phyloP scores from a whole-genome alignment of 2,329 filamentous ascomycete species.

The Epichloe aotearoae region DNA sequence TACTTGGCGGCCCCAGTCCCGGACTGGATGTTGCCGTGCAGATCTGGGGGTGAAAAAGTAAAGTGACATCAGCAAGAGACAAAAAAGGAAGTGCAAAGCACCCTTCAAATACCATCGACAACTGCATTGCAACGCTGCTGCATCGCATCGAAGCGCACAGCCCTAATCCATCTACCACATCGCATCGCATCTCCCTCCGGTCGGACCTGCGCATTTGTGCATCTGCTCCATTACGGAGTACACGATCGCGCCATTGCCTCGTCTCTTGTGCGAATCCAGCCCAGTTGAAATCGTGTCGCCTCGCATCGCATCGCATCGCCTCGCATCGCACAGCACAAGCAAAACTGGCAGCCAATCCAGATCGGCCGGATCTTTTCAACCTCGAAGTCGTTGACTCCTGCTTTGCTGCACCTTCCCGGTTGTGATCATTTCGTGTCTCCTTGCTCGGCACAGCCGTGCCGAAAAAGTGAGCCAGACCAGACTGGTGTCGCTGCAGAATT shows the following conservation, averaged over 20 bases:
- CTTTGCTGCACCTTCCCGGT: conserved; percentile 6
- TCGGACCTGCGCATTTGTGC: not conserved
- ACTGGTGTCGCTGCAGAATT: conserved; percentile 4
- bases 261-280: conserved; percentile 1
- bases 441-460: conserved; percentile 7
- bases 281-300: not conserved
- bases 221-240: not conserved
- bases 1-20: not conserved
- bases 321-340: not conserved
- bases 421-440: conserved; percentile 4
- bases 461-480: conserved; percentile 3
- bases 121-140: not conserved
- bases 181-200: not conserved
- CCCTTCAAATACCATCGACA: not conserved
- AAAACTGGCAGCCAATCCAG: conserved; percentile 1
- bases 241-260: not conserved
- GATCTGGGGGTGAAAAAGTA: not conserved
- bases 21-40: not conserved
- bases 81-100: not conserved
- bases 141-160: not conserved
- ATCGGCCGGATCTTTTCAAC: not conserved
- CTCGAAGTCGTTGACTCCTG: not conserved
- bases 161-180: not conserved
- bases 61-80: conserved; percentile 1
- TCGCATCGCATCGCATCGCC: not conserved